Conservation (phyloP, 139 green algal species). For the Ettlia oleoabundans region DNA sequence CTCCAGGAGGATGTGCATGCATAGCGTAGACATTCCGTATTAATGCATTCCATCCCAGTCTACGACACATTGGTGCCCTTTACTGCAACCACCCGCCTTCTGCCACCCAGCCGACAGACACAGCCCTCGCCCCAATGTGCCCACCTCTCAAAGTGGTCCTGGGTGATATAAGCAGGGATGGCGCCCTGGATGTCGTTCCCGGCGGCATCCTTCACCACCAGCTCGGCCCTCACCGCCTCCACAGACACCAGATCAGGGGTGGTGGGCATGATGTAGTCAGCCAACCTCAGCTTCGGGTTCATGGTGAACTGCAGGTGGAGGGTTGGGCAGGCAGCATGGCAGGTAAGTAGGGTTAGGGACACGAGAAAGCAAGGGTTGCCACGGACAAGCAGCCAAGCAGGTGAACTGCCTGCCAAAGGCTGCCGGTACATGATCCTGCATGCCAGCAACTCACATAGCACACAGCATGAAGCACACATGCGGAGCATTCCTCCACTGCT, state of each 20-base stretch:
- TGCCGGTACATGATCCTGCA: not conserved
- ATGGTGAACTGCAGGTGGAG: constrained; percentile 27
- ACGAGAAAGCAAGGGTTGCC: not conserved
- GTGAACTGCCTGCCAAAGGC: not conserved
- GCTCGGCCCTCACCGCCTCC: constrained; percentile 29
- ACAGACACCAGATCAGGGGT: constrained; percentile 36
- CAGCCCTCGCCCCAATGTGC: not conserved
- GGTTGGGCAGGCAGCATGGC: no score
- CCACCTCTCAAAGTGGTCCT: constrained; percentile 37
- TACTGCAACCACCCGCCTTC: no score
- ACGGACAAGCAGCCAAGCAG: not conserved
- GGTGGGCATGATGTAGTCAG: constrained; percentile 39
- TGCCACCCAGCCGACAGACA: no score
- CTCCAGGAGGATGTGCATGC: no score
- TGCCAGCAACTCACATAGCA: not conserved
- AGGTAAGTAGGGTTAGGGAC: not conserved
- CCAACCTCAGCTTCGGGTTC: constrained; percentile 30
- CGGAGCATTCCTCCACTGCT: no score
- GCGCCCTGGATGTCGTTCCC: constrained; percentile 19
- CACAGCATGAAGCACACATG: not conserved
- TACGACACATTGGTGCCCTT: no score
- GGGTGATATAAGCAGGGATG: constrained; percentile 42
- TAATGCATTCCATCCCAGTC: not conserved
- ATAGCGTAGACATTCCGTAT: no score
- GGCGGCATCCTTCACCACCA: constrained; percentile 16